Evolutionary conservation across 495 filamentous ascomycete species (phyloP).

Genomic region (Lichenothelia convexa): DNA sequence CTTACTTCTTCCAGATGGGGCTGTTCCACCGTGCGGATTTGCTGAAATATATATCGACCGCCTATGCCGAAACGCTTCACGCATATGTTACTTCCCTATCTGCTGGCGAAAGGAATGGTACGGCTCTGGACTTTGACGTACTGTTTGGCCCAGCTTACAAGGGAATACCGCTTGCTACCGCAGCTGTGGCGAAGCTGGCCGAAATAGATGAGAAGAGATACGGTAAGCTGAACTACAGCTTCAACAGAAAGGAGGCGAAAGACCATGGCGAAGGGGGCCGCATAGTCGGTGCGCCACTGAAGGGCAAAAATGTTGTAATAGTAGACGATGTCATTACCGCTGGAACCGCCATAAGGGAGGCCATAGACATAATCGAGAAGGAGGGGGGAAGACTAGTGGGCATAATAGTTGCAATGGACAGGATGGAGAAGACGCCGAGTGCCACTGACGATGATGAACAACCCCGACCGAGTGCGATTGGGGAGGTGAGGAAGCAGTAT

Average conservation of each 20-base stretch:
- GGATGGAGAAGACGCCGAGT: slow-evolving; percentile 56
- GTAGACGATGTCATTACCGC: slow-evolving; percentile 94
- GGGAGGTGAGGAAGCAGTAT: slow-evolving; percentile 53
- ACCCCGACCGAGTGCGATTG: slow-evolving; percentile 32
- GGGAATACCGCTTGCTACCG: slow-evolving; percentile 71
- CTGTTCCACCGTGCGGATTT: slow-evolving; percentile 63
- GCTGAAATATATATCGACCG: slow-evolving; percentile 50
- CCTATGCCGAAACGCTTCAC: slow-evolving; percentile 60
- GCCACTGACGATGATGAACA: slow-evolving; percentile 17
- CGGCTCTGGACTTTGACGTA: slow-evolving; percentile 40
- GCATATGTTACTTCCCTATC: slow-evolving; percentile 8
- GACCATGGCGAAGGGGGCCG: slow-evolving; percentile 83
- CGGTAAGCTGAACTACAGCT: slow-evolving; percentile 52
- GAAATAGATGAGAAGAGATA: slow-evolving; percentile 38
- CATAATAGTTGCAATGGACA: slow-evolving; percentile 73
- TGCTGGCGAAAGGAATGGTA: too few relatives aligned
- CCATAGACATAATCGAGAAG: slow-evolving; percentile 61
- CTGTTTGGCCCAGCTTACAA: slow-evolving; percentile 88
- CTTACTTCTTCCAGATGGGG: slow-evolving; percentile 98
- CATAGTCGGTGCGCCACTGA: slow-evolving; percentile 71
- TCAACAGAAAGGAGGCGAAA: slow-evolving; percentile 92
- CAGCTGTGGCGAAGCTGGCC: slow-evolving; percentile 49
- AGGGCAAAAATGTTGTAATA: slow-evolving; percentile 69
- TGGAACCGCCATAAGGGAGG: slow-evolving; percentile 81
- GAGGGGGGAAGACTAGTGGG: slow-evolving; percentile 71